Percentiles rank a stretch among this genome's conserved stretches.
phyloP scores from a whole-genome alignment of 1,284 basidiomycete species.

The Trichosporon coremiiforme region DNA sequence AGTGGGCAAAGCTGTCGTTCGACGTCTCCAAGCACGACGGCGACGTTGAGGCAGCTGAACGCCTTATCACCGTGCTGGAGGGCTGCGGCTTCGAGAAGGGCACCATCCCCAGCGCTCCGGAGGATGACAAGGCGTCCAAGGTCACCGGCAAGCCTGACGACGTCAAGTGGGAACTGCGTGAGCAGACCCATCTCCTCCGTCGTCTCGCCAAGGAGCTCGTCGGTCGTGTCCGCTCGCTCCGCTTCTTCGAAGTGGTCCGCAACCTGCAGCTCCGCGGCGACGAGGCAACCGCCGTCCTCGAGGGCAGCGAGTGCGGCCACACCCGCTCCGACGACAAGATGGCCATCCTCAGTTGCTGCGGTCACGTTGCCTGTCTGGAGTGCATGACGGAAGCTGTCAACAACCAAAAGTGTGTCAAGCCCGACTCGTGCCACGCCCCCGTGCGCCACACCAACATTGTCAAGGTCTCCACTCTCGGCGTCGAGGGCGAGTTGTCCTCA shows the following conservation, averaged over 20 bases:
- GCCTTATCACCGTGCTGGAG: constrained; percentile 56
- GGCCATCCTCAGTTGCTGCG: constrained; percentile 84
- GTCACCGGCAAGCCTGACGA: constrained; percentile 56
- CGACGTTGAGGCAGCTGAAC: constrained; percentile 60
- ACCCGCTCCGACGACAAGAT: constrained; percentile 67
- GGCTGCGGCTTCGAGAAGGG: constrained; percentile 46
- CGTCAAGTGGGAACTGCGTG: constrained; percentile 76
- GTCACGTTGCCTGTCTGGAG: constrained; percentile 75
- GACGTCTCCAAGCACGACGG: constrained; percentile 62
- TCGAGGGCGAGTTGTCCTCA: constrained; percentile 74
- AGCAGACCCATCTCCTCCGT: constrained; percentile 81
- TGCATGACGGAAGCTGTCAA: constrained; percentile 74
- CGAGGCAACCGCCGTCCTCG: constrained; percentile 51
- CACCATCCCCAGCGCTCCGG: constrained; percentile 35
- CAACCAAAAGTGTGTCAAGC: constrained; percentile 77
- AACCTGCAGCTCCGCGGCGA: constrained; percentile 76
- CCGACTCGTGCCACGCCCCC: constrained; percentile 69
- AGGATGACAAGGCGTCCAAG: constrained; percentile 51
- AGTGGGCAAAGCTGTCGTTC: constrained; percentile 43
- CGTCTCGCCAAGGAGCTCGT: constrained; percentile 82
- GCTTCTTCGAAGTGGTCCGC: constrained; percentile 87
- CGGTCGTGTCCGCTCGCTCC: constrained; percentile 80
- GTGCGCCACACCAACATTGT: constrained; percentile 78
- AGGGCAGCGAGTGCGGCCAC: constrained; percentile 49
- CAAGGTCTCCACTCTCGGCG: constrained; percentile 75